These are phyloP conservation scores for Pelargonium citronellum DNA, from an alignment of 441 rosid genomes.

Conservation along the genomic window DNA sequence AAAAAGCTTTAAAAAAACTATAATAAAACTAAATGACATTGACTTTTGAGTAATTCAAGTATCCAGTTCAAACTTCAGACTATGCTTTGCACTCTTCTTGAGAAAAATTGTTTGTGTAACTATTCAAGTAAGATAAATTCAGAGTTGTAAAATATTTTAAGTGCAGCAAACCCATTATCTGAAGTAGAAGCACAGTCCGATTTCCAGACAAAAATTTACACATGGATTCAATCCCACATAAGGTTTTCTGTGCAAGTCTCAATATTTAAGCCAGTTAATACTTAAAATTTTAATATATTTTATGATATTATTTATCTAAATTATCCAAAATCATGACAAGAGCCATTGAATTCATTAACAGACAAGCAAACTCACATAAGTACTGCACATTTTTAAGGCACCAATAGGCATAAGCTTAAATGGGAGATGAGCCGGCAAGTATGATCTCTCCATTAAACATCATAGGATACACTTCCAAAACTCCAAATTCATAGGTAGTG, in stretches of 20 bases:
- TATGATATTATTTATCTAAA: background rate
- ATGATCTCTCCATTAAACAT: too few relatives aligned
- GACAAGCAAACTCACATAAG: too few relatives aligned
- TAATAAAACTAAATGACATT: background rate
- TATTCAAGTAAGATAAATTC: background rate
- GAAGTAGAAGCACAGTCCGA: background rate
- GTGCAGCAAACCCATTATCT: background rate
- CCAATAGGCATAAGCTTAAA: too few relatives aligned
- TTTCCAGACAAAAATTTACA: background rate
- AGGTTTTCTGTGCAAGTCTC: background rate
- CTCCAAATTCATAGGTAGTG: background rate
- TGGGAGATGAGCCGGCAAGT: too few relatives aligned
- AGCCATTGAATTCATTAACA: too few relatives aligned
- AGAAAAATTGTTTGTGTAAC: background rate
- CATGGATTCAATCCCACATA: background rate
- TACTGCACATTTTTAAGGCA: too few relatives aligned
- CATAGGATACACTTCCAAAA: too few relatives aligned
- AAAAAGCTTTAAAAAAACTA: background rate
- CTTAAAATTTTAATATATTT: too few relatives aligned
- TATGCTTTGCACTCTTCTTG: background rate
- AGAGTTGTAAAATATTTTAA: background rate
- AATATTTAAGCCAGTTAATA: background rate
- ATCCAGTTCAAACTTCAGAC: background rate
- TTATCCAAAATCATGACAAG: too few relatives aligned
- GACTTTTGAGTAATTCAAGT: background rate